Base-by-base conservation (phyloP, 1,284 basidiomycete genomes). In the Ceraceosorus bombacis region DNA sequence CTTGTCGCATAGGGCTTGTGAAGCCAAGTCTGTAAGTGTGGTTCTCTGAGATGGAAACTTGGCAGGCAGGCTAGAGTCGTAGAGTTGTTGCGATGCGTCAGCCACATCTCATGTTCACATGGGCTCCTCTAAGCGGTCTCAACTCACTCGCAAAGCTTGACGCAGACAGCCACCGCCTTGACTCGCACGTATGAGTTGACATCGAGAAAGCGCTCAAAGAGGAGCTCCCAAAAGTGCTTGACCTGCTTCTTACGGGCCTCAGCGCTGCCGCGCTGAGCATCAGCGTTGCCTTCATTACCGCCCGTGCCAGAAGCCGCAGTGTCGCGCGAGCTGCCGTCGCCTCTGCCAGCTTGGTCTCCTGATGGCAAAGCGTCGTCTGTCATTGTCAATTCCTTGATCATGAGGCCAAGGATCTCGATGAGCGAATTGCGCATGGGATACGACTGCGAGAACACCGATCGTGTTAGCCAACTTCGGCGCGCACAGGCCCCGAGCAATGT, bases 1-100 rank as follows among this genome's bases (percentile, higher is more conserved):
- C 80, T 97, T 97, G 81, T 98, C 95, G 69, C 91, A 86, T 57
- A 99, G 81, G 5, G 89, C 86, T 5, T 82, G 85, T 43, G 89
- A 85, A 0, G 90, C 88, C 37, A 86, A 84, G 53, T 84, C 82
- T 6, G 90, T 86, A 58, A 94, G 85, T 17, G 82, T 81, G 38
- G 90, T 81, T 0, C 93, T 84, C 68, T 94, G 87, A 74, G 91
- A 88, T 0, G 91, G 90, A 78, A 91, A 92, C 73, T 90, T 92
- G 71, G 83, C 82, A 9, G 83, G 85, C 8, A 94, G 81, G 37
- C 88, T 87, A 27, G 52, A 39, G n/a, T 4, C 49, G 55, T 52
- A n/a, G 13, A 46, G 38, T 46, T 46, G 7, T 13, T 13, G 27
- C 17, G 10, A 52, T 7, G 53, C 10, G 43, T 10, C 43, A 46